A percentile compares a stretch with the other conserved stretches of the same genome.
phyloP scores from a whole-genome alignment of 495 filamentous ascomycete species.

The Bombardia bombarda region DNA sequence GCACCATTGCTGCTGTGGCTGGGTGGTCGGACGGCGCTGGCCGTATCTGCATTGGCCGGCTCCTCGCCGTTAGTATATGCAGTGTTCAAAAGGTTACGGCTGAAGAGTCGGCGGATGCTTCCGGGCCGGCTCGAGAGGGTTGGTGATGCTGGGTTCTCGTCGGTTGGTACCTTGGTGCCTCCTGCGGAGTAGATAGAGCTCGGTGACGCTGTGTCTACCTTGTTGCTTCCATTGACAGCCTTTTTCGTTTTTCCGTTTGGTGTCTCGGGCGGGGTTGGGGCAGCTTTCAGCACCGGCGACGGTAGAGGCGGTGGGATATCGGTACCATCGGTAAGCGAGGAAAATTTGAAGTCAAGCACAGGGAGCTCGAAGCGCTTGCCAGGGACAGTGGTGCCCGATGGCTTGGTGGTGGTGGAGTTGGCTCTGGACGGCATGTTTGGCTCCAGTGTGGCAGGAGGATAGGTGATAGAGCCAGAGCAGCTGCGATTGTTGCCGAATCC shows the following conservation, averaged over 20 bases:
- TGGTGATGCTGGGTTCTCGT: conserved; percentile 38
- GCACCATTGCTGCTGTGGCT: conserved; percentile 28
- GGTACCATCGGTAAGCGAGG: conserved; percentile 48
- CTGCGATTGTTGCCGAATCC: no score
- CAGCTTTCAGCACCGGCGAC: conserved; percentile 36
- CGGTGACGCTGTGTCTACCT: conserved; percentile 20
- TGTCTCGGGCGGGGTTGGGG: conserved; percentile 27
- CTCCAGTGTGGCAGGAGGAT: no score
- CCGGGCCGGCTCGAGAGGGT: conserved; percentile 33
- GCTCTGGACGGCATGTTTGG: conserved; percentile 22
- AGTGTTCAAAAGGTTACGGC: conserved; percentile 35
- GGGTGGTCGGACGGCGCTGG: conserved; percentile 18
- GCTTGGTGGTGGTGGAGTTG: conserved; percentile 9
- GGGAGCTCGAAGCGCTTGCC: conserved; percentile 46
- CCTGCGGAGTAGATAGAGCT: conserved; percentile 19
- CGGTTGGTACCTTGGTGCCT: conserved; percentile 31
- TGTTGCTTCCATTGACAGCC: conserved; percentile 23
- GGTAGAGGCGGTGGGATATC: conserved; percentile 48
- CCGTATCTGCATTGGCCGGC: neutral
- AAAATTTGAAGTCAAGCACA: conserved; percentile 41
- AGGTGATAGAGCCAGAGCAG: no score
- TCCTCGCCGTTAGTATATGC: conserved; percentile 33
- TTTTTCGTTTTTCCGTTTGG: conserved; percentile 2
- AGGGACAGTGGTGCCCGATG: conserved; percentile 10
- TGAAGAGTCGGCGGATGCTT: conserved; percentile 40